Percentiles rank a stretch among this genome's conserved stretches.
phyloP scores from a whole-genome alignment of 495 filamentous ascomycete genomes.

The Trichoderma orchidacearum region DNA sequence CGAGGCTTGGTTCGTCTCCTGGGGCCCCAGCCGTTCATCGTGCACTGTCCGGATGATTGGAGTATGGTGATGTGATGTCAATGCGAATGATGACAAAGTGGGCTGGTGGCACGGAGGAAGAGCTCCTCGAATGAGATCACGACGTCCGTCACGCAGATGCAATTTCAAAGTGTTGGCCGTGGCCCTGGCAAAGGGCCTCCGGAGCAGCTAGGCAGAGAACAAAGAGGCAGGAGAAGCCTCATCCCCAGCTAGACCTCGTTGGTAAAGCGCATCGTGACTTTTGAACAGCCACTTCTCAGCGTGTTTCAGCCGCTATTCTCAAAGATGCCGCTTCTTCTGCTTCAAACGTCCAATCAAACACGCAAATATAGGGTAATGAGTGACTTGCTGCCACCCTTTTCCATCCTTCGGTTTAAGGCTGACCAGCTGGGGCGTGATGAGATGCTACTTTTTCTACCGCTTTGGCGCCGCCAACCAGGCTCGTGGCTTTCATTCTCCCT shows the following conservation, averaged over 20 bases:
- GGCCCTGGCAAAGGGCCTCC: too few relatives aligned
- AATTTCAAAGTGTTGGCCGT: too few relatives aligned
- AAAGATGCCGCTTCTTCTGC: background rate
- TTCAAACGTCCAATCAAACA: background rate
- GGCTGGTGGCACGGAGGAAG: conserved; percentile 1
- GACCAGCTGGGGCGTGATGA: background rate
- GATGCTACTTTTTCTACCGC: background rate
- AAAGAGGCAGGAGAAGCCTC: too few relatives aligned
- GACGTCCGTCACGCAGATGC: too few relatives aligned
- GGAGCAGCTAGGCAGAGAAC: too few relatives aligned
- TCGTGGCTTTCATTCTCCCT: background rate
- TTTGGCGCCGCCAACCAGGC: background rate
- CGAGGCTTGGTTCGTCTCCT: too few relatives aligned
- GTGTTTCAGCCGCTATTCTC: background rate
- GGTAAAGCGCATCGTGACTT: background rate
- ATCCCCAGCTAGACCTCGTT: too few relatives aligned
- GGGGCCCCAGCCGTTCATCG: background rate
- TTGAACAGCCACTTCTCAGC: background rate
- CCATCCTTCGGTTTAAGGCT: background rate
- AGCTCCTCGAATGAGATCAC: too few relatives aligned
- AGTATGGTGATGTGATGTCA: background rate
- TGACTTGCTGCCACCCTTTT: background rate
- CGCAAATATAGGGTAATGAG: background rate
- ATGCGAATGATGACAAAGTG: background rate
- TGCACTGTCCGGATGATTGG: background rate